These are phyloP conservation scores for Elsinoe ampelina DNA, from an alignment of 2,329 filamentous ascomycete species.

Conservation along the genomic window DNA sequence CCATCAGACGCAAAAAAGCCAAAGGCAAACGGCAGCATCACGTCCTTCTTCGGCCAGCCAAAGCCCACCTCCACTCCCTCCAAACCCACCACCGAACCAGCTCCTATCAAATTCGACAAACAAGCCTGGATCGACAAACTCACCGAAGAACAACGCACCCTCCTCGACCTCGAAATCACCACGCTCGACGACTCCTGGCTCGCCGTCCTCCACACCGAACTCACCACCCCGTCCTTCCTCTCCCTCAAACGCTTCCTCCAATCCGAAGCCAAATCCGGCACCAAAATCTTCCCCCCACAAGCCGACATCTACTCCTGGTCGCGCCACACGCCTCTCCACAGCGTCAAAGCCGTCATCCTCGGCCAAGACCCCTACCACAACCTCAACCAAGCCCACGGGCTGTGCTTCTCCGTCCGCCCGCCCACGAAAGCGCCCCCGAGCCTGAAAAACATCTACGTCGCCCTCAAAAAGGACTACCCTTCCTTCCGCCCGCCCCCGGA, in stretches of 20 bases:
- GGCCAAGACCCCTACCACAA: constrained; percentile 98
- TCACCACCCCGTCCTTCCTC: constrained; percentile 70
- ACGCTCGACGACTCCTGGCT: constrained; percentile 91
- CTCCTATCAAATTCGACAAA: constrained; percentile 64
- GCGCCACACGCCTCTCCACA: constrained; percentile 77
- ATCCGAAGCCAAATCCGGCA: constrained; percentile 61
- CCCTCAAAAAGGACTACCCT: constrained; percentile 81
- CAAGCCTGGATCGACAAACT: constrained; percentile 76
- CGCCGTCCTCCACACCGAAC: constrained; percentile 75
- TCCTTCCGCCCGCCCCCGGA: constrained; percentile 64
- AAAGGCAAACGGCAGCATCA: constrained; percentile 64
- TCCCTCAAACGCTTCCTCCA: constrained; percentile 80
- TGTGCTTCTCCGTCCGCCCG: constrained; percentile 88
- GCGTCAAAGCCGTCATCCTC: constrained; percentile 84
- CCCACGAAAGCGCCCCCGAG: constrained; percentile 84
- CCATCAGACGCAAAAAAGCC: constrained; percentile 41
- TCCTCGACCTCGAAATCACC: constrained; percentile 83
- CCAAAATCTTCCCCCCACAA: constrained; percentile 77
- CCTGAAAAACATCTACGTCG: constrained; percentile 86
- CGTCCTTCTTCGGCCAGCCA: constrained; percentile 74
- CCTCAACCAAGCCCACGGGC: constrained; percentile 85
- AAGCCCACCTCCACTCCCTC: constrained; percentile 36
- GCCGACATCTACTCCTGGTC: constrained; percentile 97
- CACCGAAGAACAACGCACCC: constrained; percentile 67
- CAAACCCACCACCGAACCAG: constrained; percentile 23